Base-by-base conservation (phyloP, 495 filamentous ascomycete genomes). In the Cenococcum geophilum region DNA sequence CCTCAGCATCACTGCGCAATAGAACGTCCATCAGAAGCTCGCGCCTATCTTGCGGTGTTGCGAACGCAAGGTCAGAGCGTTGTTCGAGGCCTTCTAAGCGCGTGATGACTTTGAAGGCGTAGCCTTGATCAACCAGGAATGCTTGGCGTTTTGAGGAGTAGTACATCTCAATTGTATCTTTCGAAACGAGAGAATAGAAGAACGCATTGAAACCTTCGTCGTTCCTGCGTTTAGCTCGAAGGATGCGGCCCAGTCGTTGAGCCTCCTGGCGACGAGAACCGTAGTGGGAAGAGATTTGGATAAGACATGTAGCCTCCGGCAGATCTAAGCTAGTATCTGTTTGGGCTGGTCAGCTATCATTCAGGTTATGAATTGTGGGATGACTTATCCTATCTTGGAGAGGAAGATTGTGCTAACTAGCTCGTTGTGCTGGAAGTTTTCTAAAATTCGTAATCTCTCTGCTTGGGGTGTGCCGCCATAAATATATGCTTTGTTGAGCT, bases 201-300 rank as follows among this genome's bases (percentile, higher is more conserved):
- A 99, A 99, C 0, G 93, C 93, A 75, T 99, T 99, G 76, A 99
- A 99, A 20, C 95, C 95, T 73, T 97, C 93, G 74, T 99, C 93
- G 70, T 97, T 97, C 63, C 95, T 80, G 35, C 93, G 86, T 74
- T 99, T 99, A 21, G 93, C 93, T 69, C 93, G 83, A 11, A 99
- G 86, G 69, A 99, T 99, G 37, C 93, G 87, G 11, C 93, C 93
- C 1, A 99, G 81, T 1, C 93, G 85, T 70, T 99, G 93, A 0
- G 93, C 93, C 73, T 99, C 93, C 72, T 99, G 93, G 73, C 93
- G 87, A 62, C 93, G 91, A 12, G 93, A 97, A 61, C 93, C 93
- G 67, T 97, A 99, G 75, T 99, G 93, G 0, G 92, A 96, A 1
- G 92, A 97, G 58, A 99, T 96, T 66, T 99, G 93, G 68, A 99